Percentiles rank a stretch among this genome's conserved stretches.
Evolutionary conservation across 257 asterid genomes (phyloP).

Genomic region (Penstemon newberryi): DNA sequence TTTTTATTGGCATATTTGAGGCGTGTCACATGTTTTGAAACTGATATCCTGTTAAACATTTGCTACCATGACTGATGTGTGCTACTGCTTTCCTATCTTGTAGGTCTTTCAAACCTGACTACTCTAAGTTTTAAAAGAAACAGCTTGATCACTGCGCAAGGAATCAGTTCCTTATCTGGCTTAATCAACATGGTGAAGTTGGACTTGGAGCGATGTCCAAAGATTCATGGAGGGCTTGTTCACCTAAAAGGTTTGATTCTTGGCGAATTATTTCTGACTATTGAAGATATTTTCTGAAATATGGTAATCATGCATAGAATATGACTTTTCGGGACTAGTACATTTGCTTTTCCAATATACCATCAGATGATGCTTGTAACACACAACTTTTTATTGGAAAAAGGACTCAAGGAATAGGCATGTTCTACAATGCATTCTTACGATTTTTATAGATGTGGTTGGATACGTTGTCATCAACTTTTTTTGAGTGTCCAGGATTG

Average conservation of each 20-base stretch:
- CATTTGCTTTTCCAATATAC: neutral
- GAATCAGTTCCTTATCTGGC: conserved; percentile 65
- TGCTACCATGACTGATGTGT: conserved; percentile 16
- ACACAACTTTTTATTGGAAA: neutral
- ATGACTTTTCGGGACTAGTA: neutral
- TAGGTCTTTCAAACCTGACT: conserved; percentile 76
- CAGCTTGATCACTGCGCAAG: conserved; percentile 72
- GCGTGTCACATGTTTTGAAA: neutral
- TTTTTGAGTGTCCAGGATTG: neutral
- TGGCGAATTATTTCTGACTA: neutral
- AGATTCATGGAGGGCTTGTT: conserved; percentile 79
- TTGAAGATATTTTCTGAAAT: conserved; percentile 2
- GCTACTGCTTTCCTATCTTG: conserved; percentile 27
- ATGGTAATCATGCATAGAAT: conserved; percentile 4
- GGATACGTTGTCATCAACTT: neutral
- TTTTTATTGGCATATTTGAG: too few species aligned
- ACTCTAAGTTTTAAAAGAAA: conserved; percentile 75
- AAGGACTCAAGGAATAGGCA: too few species aligned
- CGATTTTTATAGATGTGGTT: neutral
- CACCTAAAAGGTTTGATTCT: conserved; percentile 68
- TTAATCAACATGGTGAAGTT: conserved; percentile 71
- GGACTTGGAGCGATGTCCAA: conserved; percentile 95
- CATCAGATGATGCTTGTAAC: neutral
- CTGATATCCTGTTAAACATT: neutral
- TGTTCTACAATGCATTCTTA: too few species aligned